Percentiles rank a stretch among this genome's conserved stretches.
These are phyloP conservation scores for Populus ilicifolia DNA, from an alignment of 345 rosid species.

Conservation along the genomic window DNA sequence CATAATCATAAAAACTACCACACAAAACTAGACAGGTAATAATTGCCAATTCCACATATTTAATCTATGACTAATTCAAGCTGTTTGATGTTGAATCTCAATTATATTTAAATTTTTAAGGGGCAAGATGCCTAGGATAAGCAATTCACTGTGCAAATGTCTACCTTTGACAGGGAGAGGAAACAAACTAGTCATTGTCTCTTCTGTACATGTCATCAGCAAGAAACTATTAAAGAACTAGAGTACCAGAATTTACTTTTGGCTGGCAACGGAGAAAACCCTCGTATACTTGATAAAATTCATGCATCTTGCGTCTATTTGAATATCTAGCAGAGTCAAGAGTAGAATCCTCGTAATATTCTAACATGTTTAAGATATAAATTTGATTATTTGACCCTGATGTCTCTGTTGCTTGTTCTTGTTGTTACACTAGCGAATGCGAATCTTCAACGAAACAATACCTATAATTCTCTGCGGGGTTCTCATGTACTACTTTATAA, in stretches of 20 bases:
- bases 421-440: not conserved
- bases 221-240: not conserved
- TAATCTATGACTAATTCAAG: not conserved
- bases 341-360: not conserved
- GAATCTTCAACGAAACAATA: slow-evolving; percentile 16
- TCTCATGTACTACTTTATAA: not conserved
- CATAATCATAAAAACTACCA: too few species aligned
- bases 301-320: not conserved
- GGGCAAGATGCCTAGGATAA: not conserved
- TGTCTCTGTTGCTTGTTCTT: slow-evolving; percentile 9
- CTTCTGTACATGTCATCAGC: not conserved
- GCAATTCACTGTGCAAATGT: not conserved
- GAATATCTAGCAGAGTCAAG: slow-evolving; percentile 6
- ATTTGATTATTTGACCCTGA: not conserved
- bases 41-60: not conserved
- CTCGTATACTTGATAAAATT: not conserved
- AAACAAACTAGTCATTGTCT: not conserved
- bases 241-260: not conserved
- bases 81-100: not conserved
- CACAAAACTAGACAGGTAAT: too few species aligned
- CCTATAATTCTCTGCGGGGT: not conserved
- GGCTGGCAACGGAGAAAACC: not conserved
- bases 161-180: not conserved
- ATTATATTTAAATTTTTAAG: not conserved
- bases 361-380: not conserved